Conservation (phyloP, 345 rosid genomes). For the Sisymbrium altissimum region DNA sequence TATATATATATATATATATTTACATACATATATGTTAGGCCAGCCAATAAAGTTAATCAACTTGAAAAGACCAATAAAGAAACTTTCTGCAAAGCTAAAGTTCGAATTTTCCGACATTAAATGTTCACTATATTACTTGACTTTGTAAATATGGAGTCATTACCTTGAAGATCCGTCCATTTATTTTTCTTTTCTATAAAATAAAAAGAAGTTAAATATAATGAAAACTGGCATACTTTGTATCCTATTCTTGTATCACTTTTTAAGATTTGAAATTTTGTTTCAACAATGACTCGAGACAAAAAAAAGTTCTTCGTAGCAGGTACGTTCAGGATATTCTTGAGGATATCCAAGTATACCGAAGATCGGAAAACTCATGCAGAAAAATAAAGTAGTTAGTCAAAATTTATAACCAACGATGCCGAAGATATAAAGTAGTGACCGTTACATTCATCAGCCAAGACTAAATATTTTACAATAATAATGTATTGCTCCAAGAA, state of each 20-base stretch:
- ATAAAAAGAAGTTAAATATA: no score
- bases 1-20: no score
- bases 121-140: no score
- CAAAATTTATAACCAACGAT: no score
- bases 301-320: slow-evolving; percentile 3
- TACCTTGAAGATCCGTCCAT: no score
- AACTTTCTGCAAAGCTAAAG: no score
- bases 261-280: slow-evolving; percentile 18
- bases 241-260: slow-evolving; percentile 17
- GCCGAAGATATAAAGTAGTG: neutral
- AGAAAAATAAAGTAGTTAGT: neutral
- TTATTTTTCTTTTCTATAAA: no score
- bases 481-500: neutral
- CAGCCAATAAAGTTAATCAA: no score
- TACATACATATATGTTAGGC: no score
- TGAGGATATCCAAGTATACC: slow-evolving; percentile 18
- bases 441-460: neutral
- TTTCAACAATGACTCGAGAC: slow-evolving; percentile 5
- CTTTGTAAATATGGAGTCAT: no score
- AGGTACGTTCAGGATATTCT: slow-evolving; percentile 15
- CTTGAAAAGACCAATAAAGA: no score
- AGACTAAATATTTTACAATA: neutral
- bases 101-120: no score
- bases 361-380: neutral
- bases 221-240: neutral